These are phyloP conservation scores for Penicillium pancosmium DNA, from an alignment of 495 filamentous ascomycete genomes.

Conservation along the genomic window DNA sequence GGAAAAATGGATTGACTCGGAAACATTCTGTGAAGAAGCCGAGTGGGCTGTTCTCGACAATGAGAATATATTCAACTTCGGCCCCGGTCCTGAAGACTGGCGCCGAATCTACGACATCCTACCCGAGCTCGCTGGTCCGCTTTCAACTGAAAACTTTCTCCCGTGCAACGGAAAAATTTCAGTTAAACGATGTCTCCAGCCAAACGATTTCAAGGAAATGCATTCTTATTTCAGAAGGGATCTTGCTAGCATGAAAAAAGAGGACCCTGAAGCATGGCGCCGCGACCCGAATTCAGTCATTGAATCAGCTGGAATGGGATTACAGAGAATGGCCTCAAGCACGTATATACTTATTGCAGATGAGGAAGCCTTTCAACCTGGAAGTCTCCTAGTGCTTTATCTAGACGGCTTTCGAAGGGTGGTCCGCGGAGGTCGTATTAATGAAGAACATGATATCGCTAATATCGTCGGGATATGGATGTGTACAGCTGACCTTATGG, in stretches of 20 bases:
- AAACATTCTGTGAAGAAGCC: conserved; percentile 5
- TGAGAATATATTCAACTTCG: conserved; percentile 13
- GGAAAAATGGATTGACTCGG: conserved; percentile 6
- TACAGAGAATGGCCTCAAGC: conserved; percentile 3
- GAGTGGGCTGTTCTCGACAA: conserved; percentile 13
- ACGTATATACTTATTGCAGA: conserved; percentile 13
- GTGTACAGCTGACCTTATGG: conserved; percentile 3
- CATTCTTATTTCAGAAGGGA: conserved; percentile 4
- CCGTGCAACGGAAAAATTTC: background rate
- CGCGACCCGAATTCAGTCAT: conserved; percentile 1
- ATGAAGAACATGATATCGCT: conserved; percentile 7
- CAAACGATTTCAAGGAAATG: background rate
- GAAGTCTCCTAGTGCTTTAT: conserved; percentile 10
- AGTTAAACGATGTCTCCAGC: background rate
- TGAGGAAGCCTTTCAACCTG: conserved; percentile 12
- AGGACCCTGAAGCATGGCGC: background rate
- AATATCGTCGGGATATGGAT: conserved; percentile 9
- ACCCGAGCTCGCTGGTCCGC: conserved; percentile 4
- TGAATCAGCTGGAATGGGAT: background rate
- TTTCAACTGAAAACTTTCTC: background rate
- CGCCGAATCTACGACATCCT: conserved; percentile 11
- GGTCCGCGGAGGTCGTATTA: conserved; percentile 11
- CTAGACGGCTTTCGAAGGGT: conserved; percentile 12
- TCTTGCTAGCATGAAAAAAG: conserved; percentile 1
- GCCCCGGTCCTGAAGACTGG: background rate